Conservation (phyloP, 352 stramenopile species). For the Phytophthora hibernalis region DNA sequence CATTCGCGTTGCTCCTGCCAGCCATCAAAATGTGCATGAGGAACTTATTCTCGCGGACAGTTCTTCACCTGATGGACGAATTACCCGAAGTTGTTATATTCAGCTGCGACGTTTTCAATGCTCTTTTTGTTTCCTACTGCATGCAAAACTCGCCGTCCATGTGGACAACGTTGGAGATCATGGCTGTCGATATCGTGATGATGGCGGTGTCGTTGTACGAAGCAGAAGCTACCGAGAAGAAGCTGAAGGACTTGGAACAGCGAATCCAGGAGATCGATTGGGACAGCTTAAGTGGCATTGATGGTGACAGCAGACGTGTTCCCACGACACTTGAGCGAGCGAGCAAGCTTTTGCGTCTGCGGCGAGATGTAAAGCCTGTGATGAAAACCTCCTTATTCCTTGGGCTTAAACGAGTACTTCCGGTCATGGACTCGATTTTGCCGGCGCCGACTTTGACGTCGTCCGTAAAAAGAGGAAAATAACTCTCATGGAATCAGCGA, state of each 20-base stretch:
- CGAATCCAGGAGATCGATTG: neutral
- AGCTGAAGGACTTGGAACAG: neutral
- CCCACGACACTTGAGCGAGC: conserved; percentile 4
- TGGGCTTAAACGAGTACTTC: conserved; percentile 6
- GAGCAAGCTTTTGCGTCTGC: conserved; percentile 7
- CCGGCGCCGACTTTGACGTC: neutral
- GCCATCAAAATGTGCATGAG: conserved; percentile 22
- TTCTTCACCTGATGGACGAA: conserved; percentile 23
- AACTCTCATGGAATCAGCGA: neutral
- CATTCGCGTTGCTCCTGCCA: conserved; percentile 26
- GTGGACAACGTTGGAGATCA: conserved; percentile 27
- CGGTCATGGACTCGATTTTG: neutral
- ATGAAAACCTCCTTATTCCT: conserved; percentile 8
- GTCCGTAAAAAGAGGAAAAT: neutral
- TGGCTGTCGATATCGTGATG: conserved; percentile 21
- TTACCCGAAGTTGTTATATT: conserved; percentile 29
- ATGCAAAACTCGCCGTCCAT: conserved; percentile 35
- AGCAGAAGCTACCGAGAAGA: neutral
- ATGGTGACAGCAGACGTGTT: neutral
- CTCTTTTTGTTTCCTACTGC: conserved; percentile 30
- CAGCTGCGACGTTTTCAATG: conserved; percentile 35
- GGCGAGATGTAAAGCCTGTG: conserved; percentile 1
- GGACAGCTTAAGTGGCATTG: no score
- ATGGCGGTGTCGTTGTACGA: conserved; percentile 17
- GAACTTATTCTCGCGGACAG: conserved; percentile 17